Evolutionary conservation across 139 green algal genomes (phyloP).

Genomic region (Tetradesmus lagerheimii): DNA sequence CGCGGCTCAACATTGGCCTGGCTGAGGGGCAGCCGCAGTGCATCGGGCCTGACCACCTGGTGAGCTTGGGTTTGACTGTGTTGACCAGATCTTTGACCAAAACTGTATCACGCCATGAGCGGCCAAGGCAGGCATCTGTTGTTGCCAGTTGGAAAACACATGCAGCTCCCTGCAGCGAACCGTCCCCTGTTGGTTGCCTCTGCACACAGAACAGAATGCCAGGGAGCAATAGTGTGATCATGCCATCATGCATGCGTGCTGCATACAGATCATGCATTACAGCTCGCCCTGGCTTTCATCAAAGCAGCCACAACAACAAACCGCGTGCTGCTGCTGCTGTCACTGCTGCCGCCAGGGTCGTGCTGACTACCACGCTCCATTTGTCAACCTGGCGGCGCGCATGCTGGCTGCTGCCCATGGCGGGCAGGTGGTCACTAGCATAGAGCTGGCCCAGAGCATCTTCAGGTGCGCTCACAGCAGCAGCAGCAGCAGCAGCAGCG

Average conservation of each 20-base stretch:
- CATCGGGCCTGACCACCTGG: constrained; percentile 64
- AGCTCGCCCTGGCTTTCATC: too few relatives aligned
- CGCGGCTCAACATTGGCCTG: constrained; percentile 63
- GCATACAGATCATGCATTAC: too few relatives aligned
- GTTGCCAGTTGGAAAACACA: too few relatives aligned
- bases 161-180: too few relatives aligned
- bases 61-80: not conserved
- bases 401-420: constrained; percentile 46
- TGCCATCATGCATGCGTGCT: too few relatives aligned
- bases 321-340: not conserved
- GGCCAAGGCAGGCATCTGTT: too few relatives aligned
- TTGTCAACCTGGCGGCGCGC: constrained; percentile 45
- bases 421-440: constrained; percentile 30
- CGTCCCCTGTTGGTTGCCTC: too few relatives aligned
- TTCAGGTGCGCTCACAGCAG: not conserved
- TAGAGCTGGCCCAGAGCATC: constrained; percentile 33
- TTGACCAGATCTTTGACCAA: not conserved
- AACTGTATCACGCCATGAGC: too few relatives aligned
- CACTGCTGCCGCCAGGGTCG: constrained; percentile 11
- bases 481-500: not conserved
- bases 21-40: constrained; percentile 56
- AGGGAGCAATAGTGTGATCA: too few relatives aligned
- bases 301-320: too few relatives aligned
- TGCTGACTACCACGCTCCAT: constrained; percentile 40
- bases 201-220: too few relatives aligned